These are phyloP conservation scores for Talaromyces sp. DNA, from an alignment of 2,329 filamentous ascomycete genomes.

Conservation along the genomic window DNA sequence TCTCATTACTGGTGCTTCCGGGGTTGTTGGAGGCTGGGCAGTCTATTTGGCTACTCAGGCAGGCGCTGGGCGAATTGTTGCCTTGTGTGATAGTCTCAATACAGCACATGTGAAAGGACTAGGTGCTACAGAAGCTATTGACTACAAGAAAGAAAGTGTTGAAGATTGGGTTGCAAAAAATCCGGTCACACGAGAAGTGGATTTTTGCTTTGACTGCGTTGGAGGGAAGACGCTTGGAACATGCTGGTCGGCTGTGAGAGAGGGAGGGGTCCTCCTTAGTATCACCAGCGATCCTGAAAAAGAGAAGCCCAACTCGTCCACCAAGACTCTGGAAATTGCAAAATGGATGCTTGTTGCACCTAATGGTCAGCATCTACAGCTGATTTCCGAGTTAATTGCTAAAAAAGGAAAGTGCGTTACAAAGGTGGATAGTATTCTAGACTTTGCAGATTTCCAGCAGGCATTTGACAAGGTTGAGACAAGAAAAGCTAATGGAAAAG, in stretches of 20 bases:
- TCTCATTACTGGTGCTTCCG: slow-evolving; percentile 12
- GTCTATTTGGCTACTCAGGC: slow-evolving; percentile 9
- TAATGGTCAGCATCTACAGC: slow-evolving; percentile 3
- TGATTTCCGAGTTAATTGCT: slow-evolving; percentile 2
- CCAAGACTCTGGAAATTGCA: slow-evolving; percentile 1
- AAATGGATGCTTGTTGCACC: slow-evolving; percentile 9
- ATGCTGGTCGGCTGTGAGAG: slow-evolving; percentile 10
- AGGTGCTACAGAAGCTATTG: slow-evolving; percentile 9
- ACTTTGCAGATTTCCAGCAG: slow-evolving; percentile 12
- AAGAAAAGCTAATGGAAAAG: slow-evolving; percentile 9
- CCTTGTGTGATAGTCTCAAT: not conserved
- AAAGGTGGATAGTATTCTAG: slow-evolving; percentile 9
- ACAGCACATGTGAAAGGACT: slow-evolving; percentile 3
- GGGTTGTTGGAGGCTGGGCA: slow-evolving; percentile 8
- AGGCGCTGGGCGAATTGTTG: slow-evolving; percentile 11
- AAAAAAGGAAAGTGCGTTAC: slow-evolving; percentile 4
- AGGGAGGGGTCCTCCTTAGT: slow-evolving; percentile 11
- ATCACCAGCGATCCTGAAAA: slow-evolving; percentile 8
- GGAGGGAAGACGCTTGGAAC: slow-evolving; percentile 8
- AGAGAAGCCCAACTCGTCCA: not conserved
- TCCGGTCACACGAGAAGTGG: slow-evolving; percentile 2
- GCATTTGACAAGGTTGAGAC: slow-evolving; percentile 13
- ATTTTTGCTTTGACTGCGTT: slow-evolving; percentile 9
- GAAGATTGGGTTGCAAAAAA: slow-evolving; percentile 5
- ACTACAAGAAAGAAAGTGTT: slow-evolving; percentile 10